Evolutionary conservation across 1,284 basidiomycete species (phyloP).

Genomic region (Anthracocystis walkeri): DNA sequence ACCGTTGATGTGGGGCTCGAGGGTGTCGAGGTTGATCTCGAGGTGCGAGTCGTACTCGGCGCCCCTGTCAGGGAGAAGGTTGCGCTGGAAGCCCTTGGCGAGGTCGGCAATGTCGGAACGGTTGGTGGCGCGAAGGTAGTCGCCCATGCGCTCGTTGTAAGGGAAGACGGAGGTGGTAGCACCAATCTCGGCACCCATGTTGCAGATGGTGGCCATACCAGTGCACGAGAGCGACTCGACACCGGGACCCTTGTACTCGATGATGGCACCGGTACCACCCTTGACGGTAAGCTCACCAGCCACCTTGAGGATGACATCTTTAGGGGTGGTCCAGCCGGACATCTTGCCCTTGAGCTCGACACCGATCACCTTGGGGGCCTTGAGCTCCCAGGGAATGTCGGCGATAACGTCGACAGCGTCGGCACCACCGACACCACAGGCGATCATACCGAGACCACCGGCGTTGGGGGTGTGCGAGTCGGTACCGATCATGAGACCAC

Average conservation of each 20-base stretch:
- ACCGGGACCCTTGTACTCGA: constrained; percentile 74
- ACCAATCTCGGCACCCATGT: constrained; percentile 99
- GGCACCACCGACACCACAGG: constrained; percentile 98
- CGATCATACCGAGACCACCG: constrained; percentile 98
- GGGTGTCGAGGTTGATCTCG: constrained; percentile 93
- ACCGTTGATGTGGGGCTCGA: constrained; percentile 99
- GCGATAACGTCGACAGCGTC: constrained; percentile 99
- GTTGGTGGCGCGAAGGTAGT: constrained; percentile 93
- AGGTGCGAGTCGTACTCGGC: constrained; percentile 95
- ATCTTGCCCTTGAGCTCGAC: constrained; percentile 96
- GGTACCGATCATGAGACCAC: constrained; percentile 99
- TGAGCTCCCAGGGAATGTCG: constrained; percentile 96
- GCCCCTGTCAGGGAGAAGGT: constrained; percentile 87
- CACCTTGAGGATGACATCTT: constrained; percentile 72
- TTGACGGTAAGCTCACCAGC: constrained; percentile 69
- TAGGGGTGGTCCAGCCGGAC: constrained; percentile 95
- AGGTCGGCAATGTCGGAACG: constrained; percentile 89
- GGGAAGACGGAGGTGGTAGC: constrained; percentile 99
- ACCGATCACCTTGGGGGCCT: constrained; percentile 98
- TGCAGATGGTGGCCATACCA: constrained; percentile 99
- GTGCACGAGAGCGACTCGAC: constrained; percentile 96
- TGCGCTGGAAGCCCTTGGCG: constrained; percentile 89
- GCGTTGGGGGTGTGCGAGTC: constrained; percentile 99
- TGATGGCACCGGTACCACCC: constrained; percentile 70
- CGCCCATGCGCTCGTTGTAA: constrained; percentile 93